phyloP scores from a whole-genome alignment of 1,284 basidiomycete species.

The Serendipita sp. region DNA sequence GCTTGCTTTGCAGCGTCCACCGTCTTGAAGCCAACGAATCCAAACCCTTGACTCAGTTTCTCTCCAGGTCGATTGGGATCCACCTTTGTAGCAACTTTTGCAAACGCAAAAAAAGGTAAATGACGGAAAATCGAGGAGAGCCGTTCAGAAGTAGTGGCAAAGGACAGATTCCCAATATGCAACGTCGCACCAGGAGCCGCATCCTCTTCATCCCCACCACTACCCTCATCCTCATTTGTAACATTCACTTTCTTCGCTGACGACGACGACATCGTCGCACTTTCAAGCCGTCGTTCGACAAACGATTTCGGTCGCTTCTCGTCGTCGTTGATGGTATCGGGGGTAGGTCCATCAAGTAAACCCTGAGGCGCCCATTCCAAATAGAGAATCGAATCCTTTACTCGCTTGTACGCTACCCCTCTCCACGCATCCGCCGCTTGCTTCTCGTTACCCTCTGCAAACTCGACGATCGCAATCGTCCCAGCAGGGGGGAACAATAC shows the following conservation, averaged over 20 bases:
- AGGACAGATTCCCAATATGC: conserved; percentile 90
- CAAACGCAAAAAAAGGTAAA: conserved; percentile 74
- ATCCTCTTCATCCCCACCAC: conserved; percentile 23
- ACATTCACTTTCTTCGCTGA: conserved; percentile 31
- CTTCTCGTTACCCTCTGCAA: conserved; percentile 47
- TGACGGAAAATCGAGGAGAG: conserved; percentile 61
- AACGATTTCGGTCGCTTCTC: neutral
- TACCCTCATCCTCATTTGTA: conserved; percentile 24
- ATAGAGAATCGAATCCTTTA: conserved; percentile 84
- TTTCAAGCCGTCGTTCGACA: too few relatives aligned
- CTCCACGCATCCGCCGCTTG: conserved; percentile 62
- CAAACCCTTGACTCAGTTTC: conserved; percentile 80
- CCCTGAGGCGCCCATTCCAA: conserved; percentile 83
- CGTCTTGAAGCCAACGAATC: conserved; percentile 85
- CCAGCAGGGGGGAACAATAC: conserved; percentile 85
- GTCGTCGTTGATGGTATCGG: conserved; percentile 7
- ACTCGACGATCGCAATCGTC: conserved; percentile 89
- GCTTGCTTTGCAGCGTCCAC: conserved; percentile 61
- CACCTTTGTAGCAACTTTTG: conserved; percentile 82
- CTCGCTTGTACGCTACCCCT: conserved; percentile 71
- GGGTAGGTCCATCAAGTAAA: conserved; percentile 43
- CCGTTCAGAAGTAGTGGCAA: conserved; percentile 70
- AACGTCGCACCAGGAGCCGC: conserved; percentile 67
- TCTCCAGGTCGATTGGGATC: conserved; percentile 54
- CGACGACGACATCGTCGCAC: too few relatives aligned